Conservation (phyloP, 2,329 filamentous ascomycete species). For the Ceratocystiopsis brevicomis region DNA sequence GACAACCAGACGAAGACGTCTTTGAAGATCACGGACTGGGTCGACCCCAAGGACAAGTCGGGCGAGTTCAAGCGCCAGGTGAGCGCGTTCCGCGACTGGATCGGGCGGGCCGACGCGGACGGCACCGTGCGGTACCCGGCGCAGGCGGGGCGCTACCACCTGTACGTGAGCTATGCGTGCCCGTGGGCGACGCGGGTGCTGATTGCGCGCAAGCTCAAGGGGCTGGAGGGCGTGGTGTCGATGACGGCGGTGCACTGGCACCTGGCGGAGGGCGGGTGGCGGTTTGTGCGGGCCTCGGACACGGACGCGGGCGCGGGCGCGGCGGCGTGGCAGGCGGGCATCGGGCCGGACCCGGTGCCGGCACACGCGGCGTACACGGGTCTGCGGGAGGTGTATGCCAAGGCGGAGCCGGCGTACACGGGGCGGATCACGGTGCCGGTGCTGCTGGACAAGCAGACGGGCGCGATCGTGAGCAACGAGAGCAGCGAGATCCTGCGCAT, state of each 20-base stretch:
- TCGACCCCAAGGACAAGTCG: conserved; percentile 52
- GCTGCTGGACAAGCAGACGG: conserved; percentile 59
- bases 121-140: conserved; percentile 54
- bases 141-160: conserved; percentile 80
- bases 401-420: conserved; percentile 48
- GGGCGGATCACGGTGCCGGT: conserved; percentile 80
- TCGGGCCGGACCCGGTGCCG: conserved; percentile 48
- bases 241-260: conserved; percentile 86
- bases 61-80: conserved; percentile 87
- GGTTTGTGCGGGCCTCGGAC: conserved; percentile 51
- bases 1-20: conserved; percentile 2
- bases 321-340: conserved; percentile 21
- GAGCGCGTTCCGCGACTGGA: conserved; percentile 64
- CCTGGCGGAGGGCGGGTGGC: conserved; percentile 47
- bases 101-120: conserved; percentile 35
- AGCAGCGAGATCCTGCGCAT: conserved; percentile 85
- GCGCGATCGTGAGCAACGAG: conserved; percentile 78
- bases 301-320: conserved; percentile 21
- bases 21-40: conserved; percentile 59
- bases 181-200: conserved; percentile 84
- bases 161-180: conserved; percentile 88
- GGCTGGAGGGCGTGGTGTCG: conserved; percentile 66
- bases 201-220: conserved; percentile 79
- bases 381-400: conserved; percentile 65
- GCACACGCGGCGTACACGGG: conserved; percentile 50